A percentile compares a stretch with the other conserved stretches of the same genome.
Evolutionary conservation across 2,329 filamentous ascomycete genomes (phyloP).

Genomic region (Talaromyces sp.): DNA sequence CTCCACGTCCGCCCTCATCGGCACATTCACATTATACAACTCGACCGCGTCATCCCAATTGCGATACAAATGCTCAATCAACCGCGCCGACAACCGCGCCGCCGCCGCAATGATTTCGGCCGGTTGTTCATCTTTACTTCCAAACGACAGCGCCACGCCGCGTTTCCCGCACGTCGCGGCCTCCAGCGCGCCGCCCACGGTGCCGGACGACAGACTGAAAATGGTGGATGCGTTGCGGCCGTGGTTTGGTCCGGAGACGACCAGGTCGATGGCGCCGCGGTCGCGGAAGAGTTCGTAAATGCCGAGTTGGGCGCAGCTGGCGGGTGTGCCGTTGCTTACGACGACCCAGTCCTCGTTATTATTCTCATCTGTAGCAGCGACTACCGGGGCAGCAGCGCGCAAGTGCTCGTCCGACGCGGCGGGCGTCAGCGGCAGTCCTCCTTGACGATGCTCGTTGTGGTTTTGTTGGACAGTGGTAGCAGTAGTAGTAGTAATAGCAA

Average conservation of each 20-base stretch:
- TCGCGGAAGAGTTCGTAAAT: slow-evolving; percentile 69
- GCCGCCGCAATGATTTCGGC: slow-evolving; percentile 68
- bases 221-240: slow-evolving; percentile 73
- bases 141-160: slow-evolving; percentile 76
- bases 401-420: slow-evolving; percentile 7
- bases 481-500: slow-evolving; percentile 33
- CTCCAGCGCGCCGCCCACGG: slow-evolving; percentile 70
- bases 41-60: slow-evolving; percentile 70
- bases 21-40: slow-evolving; percentile 81
- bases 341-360: slow-evolving; percentile 58
- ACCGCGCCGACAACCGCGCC: slow-evolving; percentile 62
- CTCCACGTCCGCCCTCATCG: slow-evolving; percentile 68
- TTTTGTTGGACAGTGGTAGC: neutral
- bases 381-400: neutral
- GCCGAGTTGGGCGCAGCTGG: slow-evolving; percentile 71
- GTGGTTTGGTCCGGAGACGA: slow-evolving; percentile 73
- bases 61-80: slow-evolving; percentile 68
- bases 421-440: slow-evolving; percentile 3
- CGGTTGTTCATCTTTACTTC: slow-evolving; percentile 75
- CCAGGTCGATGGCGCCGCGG: slow-evolving; percentile 63
- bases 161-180: slow-evolving; percentile 63
- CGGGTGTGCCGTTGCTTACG: slow-evolving; percentile 70
- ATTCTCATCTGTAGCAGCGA: slow-evolving; percentile 36
- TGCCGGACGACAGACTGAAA: slow-evolving; percentile 69
- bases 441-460: neutral